phyloP scores from a whole-genome alignment of 768 basidiomycete species.

The Mycena amicta region DNA sequence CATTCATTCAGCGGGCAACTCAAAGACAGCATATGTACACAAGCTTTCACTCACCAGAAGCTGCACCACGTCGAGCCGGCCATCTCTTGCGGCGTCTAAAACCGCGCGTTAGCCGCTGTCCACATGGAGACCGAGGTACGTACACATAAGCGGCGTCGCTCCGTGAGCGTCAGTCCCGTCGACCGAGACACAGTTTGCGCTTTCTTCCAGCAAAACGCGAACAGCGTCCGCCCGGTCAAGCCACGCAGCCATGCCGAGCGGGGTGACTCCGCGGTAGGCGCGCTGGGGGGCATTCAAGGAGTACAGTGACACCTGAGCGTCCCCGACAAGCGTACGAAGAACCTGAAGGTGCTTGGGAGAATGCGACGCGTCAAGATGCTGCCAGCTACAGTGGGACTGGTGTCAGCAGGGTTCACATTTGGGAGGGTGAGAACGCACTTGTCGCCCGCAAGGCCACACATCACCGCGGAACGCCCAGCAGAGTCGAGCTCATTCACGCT shows the following conservation, averaged over 20 bases:
- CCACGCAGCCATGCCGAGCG: constrained; percentile 80
- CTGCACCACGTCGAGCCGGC: constrained; percentile 65
- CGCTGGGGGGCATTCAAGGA: constrained; percentile 75
- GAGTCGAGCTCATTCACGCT: constrained; percentile 69
- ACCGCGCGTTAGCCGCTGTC: constrained; percentile 9
- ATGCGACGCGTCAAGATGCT: constrained; percentile 67
- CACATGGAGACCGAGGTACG: constrained; percentile 32
- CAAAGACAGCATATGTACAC: neutral
- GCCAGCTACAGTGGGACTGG: constrained; percentile 51
- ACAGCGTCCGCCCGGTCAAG: constrained; percentile 65
- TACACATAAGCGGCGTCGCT: constrained; percentile 85
- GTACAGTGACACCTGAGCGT: constrained; percentile 62
- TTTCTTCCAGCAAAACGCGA: constrained; percentile 63
- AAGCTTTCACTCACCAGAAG: constrained; percentile 51
- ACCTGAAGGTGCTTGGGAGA: constrained; percentile 57
- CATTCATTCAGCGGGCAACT: constrained; percentile 5
- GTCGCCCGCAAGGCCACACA: constrained; percentile 73
- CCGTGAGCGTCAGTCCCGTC: constrained; percentile 76
- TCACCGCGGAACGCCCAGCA: constrained; percentile 62
- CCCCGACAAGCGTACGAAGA: constrained; percentile 56
- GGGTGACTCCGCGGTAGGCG: constrained; percentile 73
- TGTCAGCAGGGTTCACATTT: constrained; percentile 4
- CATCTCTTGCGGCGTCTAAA: constrained; percentile 78
- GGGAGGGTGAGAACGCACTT: constrained; percentile 45
- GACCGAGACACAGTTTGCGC: constrained; percentile 63